A percentile compares a stretch with the other conserved stretches of the same genome.
These are phyloP conservation scores for Colletotrichum tabaci DNA, from an alignment of 2,329 filamentous ascomycete species.

Conservation along the genomic window DNA sequence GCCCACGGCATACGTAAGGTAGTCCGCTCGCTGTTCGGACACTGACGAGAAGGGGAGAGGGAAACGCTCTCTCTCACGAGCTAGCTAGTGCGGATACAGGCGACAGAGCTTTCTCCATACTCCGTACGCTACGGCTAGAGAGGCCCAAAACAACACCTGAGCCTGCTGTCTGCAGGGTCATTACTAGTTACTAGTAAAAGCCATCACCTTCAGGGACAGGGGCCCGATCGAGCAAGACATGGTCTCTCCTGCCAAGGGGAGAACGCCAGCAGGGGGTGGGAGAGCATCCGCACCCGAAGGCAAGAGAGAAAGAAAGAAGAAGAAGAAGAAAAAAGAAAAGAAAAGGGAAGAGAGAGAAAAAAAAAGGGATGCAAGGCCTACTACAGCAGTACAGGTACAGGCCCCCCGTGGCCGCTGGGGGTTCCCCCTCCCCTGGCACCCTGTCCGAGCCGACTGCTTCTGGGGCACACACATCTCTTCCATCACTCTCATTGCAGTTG, in stretches of 20 bases:
- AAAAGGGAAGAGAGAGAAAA: too few relatives aligned
- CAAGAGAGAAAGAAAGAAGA: conserved; percentile 7
- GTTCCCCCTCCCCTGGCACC: conserved; percentile 4
- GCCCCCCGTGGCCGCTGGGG: conserved; percentile 20
- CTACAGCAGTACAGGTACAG: conserved; percentile 24
- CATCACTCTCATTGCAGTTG: not conserved
- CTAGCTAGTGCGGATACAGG: too few relatives aligned
- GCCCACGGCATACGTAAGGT: not conserved
- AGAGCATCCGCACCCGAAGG: conserved; percentile 29
- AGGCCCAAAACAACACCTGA: not conserved
- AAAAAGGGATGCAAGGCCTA: conserved; percentile 11
- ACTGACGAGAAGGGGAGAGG: not conserved
- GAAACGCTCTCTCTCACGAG: not conserved
- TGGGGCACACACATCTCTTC: conserved; percentile 34
- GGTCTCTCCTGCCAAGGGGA: conserved; percentile 28
- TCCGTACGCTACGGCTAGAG: not conserved
- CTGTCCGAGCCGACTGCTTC: conserved; percentile 22
- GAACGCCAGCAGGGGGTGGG: conserved; percentile 26
- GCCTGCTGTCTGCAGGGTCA: conserved; percentile 18
- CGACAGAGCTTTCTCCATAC: not conserved
- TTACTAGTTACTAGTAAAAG: conserved; percentile 30
- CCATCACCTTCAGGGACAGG: conserved; percentile 27
- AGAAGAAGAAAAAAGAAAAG: too few relatives aligned
- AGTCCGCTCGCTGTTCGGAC: not conserved
- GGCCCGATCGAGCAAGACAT: not conserved